These are phyloP conservation scores for Pontederia crassipes DNA, from an alignment of 176 grass and related monocot species.

Conservation along the genomic window DNA sequence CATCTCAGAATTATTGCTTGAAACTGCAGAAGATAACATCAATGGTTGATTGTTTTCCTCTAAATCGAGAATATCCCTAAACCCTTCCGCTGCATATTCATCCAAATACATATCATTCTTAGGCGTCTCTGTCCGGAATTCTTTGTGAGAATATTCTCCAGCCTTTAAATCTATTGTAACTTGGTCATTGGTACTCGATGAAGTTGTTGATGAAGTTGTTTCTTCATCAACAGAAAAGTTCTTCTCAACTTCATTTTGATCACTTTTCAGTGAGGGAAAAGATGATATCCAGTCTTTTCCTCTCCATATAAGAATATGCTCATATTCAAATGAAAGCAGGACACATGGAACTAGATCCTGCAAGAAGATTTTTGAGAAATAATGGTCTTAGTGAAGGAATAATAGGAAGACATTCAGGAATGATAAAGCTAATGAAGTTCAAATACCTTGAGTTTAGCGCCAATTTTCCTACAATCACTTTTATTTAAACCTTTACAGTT, in stretches of 20 bases:
- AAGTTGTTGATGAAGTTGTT: slow-evolving; percentile 1
- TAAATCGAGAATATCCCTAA: not conserved
- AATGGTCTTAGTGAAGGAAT: slow-evolving; percentile 11
- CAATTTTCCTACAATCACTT: slow-evolving; percentile 89
- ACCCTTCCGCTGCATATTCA: not conserved
- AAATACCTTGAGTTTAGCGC: slow-evolving; percentile 78
- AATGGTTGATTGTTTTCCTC: not conserved
- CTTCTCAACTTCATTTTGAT: slow-evolving; percentile 16
- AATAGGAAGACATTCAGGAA: slow-evolving; percentile 12
- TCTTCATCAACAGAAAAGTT: not conserved
- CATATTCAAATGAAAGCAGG: slow-evolving; percentile 76
- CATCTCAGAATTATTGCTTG: not conserved
- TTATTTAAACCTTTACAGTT: slow-evolving; percentile 68
- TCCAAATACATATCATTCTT: not conserved
- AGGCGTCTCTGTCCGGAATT: not conserved
- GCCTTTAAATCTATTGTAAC: slow-evolving; percentile 1
- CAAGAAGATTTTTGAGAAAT: slow-evolving; percentile 21
- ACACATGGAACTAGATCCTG: slow-evolving; percentile 86
- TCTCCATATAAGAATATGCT: slow-evolving; percentile 95
- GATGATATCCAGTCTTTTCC: slow-evolving; percentile 66
- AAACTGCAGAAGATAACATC: not conserved
- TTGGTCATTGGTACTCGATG: slow-evolving; percentile 17
- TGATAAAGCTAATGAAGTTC: slow-evolving; percentile 15
- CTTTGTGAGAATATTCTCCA: slow-evolving; percentile 6
- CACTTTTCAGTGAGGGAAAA: slow-evolving; percentile 33